A percentile compares a stretch with the other conserved stretches of the same genome.
Evolutionary conservation across 345 rosid genomes (phyloP).

Genomic region (Mangifera indica): DNA sequence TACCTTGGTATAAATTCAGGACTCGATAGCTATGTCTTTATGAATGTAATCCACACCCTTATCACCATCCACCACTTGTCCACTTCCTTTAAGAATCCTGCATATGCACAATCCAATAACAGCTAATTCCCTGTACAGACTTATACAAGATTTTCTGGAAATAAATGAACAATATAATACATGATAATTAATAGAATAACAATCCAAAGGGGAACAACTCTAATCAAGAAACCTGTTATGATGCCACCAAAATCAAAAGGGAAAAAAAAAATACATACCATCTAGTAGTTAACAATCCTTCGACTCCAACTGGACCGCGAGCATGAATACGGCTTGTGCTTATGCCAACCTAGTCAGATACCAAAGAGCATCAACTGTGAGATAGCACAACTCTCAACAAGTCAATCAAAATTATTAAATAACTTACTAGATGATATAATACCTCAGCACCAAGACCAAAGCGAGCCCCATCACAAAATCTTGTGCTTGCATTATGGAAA

Average conservation of each 20-base stretch:
- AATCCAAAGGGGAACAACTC: background rate
- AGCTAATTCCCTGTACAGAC: background rate
- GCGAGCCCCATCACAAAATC: conserved; percentile 96
- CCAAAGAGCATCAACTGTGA: conserved; percentile 12
- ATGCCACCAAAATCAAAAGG: background rate
- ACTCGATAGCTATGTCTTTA: conserved; percentile 47
- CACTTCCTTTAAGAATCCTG: conserved; percentile 93
- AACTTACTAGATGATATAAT: conserved; percentile 4
- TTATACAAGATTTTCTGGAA: background rate
- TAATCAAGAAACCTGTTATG: background rate
- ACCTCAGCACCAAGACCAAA: conserved; percentile 99
- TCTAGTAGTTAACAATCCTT: conserved; percentile 90
- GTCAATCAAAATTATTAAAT: conserved; percentile 2
- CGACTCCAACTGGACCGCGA: conserved; percentile 98
- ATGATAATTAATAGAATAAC: background rate
- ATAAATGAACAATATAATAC: background rate
- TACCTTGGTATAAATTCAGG: conserved; percentile 4
- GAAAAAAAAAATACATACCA: conserved; percentile 57
- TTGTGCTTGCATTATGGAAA: conserved; percentile 95
- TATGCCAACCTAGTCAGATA: conserved; percentile 71
- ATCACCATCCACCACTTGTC: conserved; percentile 95
- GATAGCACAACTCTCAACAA: background rate
- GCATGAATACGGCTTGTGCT: conserved; percentile 98
- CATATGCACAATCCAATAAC: conserved; percentile 8
- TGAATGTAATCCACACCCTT: conserved; percentile 71